Evolutionary conservation across 306 rosid genomes (phyloP), one percentile per base, ranked within the genome.

Genomic region (Inga leiocalycina): DNA sequence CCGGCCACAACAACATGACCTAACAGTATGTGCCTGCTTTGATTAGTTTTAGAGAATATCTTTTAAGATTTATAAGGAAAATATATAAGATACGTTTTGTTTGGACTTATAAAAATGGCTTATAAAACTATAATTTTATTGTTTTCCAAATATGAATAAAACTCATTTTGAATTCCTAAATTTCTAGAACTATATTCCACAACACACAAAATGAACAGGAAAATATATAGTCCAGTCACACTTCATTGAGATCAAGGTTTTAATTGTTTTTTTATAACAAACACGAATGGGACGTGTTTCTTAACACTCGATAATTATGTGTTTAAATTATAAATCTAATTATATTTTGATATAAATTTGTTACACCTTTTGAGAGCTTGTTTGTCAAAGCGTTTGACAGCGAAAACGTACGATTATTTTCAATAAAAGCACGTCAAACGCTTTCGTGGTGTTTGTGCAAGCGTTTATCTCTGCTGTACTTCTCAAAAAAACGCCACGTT

Each of bases 41-140:
- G 3, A 35, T 35, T 35, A 35, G 2, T 3, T 35, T 35, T 35
- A 3, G 37, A 35, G 4, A 35, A 35, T 35, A 4, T 0, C 5
- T 35, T 35, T 35, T 35, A 35, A 3, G 6, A 39, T 39, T 39
- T 6, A 39, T 1, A 27, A 27, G 1, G 0, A 27, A 27, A 0
- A 1, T 27, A 27, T 27, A 27, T 27, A 1, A 27, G 30, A 27
- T 27, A 27, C 30, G 30, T 27, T 27, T 27, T 27, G 30, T 27
- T 27, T 27, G 0, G 30, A 37, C 7, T 37, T 5, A 0, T 0
- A 0, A 6, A 39, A 39, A 39, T 5, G 1, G 0, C 1, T 39
- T 39, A 5, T 39, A 1, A 6, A 39, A 39, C 0, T 1, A 39
- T 39, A 8, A 1, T 39, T 39, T 39, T 5, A 0, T 39, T 39